phyloP scores from a whole-genome alignment of 1,284 basidiomycete genomes.

The Sanguinoderma infundibulare region DNA sequence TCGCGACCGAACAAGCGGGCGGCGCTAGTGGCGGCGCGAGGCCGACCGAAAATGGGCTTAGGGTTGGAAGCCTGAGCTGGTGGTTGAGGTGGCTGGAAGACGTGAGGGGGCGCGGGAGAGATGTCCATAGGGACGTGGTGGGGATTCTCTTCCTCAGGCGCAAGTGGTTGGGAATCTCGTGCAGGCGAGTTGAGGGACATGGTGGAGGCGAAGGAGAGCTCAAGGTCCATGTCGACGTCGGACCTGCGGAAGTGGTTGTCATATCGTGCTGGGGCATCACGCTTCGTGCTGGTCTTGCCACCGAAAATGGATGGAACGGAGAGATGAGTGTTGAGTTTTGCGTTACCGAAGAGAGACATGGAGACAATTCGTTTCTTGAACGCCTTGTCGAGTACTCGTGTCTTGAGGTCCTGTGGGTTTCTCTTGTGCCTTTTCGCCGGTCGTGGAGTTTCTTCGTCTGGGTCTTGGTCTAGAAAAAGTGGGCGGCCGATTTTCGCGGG shows the following conservation, averaged over 20 bases:
- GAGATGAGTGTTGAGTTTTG: slow-evolving; percentile 48
- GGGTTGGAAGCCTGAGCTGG: slow-evolving; percentile 8
- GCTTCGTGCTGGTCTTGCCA: slow-evolving; percentile 48
- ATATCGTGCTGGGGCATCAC: slow-evolving; percentile 43
- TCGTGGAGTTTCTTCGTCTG: slow-evolving; percentile 29
- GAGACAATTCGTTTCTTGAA: slow-evolving; percentile 24
- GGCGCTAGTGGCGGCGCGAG: slow-evolving; percentile 43
- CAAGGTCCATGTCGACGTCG: slow-evolving; percentile 66
- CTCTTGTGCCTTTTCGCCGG: slow-evolving; percentile 51
- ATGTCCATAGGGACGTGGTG: slow-evolving; percentile 73
- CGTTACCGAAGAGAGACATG: slow-evolving; percentile 32
- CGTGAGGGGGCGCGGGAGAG: slow-evolving; percentile 62
- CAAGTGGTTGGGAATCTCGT: slow-evolving; percentile 46
- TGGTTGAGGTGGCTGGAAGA: slow-evolving; percentile 22
- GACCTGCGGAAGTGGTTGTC: slow-evolving; percentile 63
- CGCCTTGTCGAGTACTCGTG: slow-evolving; percentile 23
- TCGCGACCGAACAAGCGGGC: slow-evolving; percentile 74
- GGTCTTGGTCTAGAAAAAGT: slow-evolving; percentile 31
- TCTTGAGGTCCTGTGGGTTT: slow-evolving; percentile 33
- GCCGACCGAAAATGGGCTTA: slow-evolving; percentile 17
- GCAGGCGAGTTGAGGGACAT: slow-evolving; percentile 78
- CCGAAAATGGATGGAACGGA: slow-evolving; percentile 53
- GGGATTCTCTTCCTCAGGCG: slow-evolving; percentile 49
- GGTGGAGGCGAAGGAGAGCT: slow-evolving; percentile 79
- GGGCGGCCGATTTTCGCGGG: slow-evolving; percentile 19